Evolutionary conservation across 805 yeast species (phyloP).

Genomic region (Candida alai): DNA sequence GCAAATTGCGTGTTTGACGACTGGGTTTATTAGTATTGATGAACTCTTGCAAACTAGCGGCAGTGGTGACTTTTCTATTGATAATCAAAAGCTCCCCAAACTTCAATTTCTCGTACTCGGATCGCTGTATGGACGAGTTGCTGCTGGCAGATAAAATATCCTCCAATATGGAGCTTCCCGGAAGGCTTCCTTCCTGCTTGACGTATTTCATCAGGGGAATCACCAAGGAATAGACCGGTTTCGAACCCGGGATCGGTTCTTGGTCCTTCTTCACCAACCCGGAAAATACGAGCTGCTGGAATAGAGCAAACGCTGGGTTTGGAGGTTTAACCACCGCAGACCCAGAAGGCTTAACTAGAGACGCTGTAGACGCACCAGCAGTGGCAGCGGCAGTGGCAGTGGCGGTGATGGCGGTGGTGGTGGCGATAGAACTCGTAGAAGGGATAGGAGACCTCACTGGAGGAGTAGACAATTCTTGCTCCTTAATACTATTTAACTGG

Average conservation of each 20-base stretch:
- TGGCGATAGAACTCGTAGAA: background rate
- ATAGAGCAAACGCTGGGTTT: constrained; percentile 22
- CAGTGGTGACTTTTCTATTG: constrained; percentile 14
- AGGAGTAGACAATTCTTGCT: constrained; percentile 21
- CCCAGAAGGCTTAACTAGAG: constrained; percentile 1
- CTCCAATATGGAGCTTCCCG: constrained; percentile 19
- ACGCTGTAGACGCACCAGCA: background rate
- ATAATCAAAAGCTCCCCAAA: constrained; percentile 28
- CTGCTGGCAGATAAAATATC: constrained; percentile 20
- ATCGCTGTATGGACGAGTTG: constrained; percentile 16
- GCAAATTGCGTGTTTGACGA: constrained; percentile 26
- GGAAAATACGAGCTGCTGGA: constrained; percentile 29
- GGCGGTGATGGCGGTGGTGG: constrained; percentile 8
- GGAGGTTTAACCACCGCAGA: constrained; percentile 8
- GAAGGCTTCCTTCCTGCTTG: constrained; percentile 11
- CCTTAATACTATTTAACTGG: constrained; percentile 36
- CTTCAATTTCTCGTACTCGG: constrained; percentile 34
- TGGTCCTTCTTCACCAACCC: constrained; percentile 41
- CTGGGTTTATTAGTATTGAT: constrained; percentile 35
- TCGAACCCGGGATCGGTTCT: constrained; percentile 36
- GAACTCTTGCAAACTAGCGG: constrained; percentile 30
- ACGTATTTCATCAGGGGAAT: constrained; percentile 30
- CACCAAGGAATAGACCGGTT: constrained; percentile 28
- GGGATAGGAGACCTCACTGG: constrained; percentile 10
- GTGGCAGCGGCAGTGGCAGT: constrained; percentile 14